Percentiles rank a stretch among this genome's conserved stretches.
Evolutionary conservation across 768 basidiomycete genomes (phyloP).

Genomic region (Tulasnella sp.): DNA sequence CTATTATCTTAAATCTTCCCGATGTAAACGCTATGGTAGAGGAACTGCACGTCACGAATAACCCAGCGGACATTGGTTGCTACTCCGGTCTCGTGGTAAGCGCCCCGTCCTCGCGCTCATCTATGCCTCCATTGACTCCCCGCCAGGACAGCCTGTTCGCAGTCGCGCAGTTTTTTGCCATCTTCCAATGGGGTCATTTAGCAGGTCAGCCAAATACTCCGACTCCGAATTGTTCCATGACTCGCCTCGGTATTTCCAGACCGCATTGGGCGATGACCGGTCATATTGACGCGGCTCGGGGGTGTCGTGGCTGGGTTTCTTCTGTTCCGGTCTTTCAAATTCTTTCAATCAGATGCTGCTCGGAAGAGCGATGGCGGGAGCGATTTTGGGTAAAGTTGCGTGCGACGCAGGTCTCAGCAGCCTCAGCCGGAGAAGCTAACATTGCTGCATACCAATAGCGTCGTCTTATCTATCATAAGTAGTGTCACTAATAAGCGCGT

Average conservation of each 20-base stretch:
- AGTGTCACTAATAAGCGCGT: conserved; percentile 44
- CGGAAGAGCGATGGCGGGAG: conserved; percentile 7
- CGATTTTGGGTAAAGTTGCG: conserved; percentile 10
- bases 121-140: background rate
- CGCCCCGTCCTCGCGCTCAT: too few relatives aligned
- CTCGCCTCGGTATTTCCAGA: background rate
- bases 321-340: conserved; percentile 13
- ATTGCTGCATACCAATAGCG: conserved; percentile 18
- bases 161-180: conserved; percentile 16
- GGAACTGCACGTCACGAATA: conserved; percentile 12
- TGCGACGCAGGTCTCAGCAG: background rate
- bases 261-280: conserved; percentile 19
- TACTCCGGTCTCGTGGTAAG: conserved; percentile 14
- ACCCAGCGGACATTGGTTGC: conserved; percentile 12
- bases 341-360: conserved; percentile 1
- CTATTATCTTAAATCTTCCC: too few relatives aligned
- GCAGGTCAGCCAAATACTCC: background rate
- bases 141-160: conserved; percentile 14
- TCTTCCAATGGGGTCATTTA: conserved; percentile 16
- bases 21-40: conserved; percentile 17
- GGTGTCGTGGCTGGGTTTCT: conserved; percentile 4
- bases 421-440: too few relatives aligned
- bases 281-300: conserved; percentile 17
- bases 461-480: conserved; percentile 42
- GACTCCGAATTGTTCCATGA: background rate